These are phyloP conservation scores for Phytopythium montanum DNA, from an alignment of 352 stramenopile genomes.

Conservation along the genomic window DNA sequence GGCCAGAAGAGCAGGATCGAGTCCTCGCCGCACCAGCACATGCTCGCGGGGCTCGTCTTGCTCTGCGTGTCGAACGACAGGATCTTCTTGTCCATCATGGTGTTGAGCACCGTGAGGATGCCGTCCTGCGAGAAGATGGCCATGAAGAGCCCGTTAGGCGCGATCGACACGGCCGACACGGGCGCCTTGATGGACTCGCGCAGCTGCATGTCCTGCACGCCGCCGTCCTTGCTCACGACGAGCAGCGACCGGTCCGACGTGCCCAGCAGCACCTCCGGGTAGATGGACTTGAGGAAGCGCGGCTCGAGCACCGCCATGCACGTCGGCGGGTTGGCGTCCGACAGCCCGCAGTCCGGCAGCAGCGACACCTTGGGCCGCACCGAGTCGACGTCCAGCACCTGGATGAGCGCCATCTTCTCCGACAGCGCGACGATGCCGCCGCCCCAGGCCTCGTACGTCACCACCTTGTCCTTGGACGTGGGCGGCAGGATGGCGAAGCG, in stretches of 20 bases:
- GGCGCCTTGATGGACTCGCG: slow-evolving; percentile 76
- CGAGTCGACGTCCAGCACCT: slow-evolving; percentile 77
- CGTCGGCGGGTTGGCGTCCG: slow-evolving; percentile 68
- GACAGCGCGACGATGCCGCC: slow-evolving; percentile 74
- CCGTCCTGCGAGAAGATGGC: slow-evolving; percentile 93
- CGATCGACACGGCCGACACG: slow-evolving; percentile 92
- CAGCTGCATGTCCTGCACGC: slow-evolving; percentile 81
- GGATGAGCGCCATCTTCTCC: slow-evolving; percentile 78
- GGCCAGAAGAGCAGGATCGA: slow-evolving; percentile 88
- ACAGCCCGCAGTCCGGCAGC: slow-evolving; percentile 68
- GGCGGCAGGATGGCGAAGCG: slow-evolving; percentile 64
- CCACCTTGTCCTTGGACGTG: slow-evolving; percentile 67
- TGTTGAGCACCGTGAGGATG: slow-evolving; percentile 94
- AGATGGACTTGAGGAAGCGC: slow-evolving; percentile 87
- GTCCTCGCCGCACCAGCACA: slow-evolving; percentile 90
- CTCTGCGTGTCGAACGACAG: slow-evolving; percentile 87
- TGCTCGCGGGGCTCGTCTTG: slow-evolving; percentile 63
- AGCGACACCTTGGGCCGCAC: slow-evolving; percentile 74
- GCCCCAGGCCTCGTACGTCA: slow-evolving; percentile 74
- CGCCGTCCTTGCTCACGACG: slow-evolving; percentile 65
- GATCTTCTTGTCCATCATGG: slow-evolving; percentile 95
- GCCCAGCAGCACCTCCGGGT: slow-evolving; percentile 92
- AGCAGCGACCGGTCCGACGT: slow-evolving; percentile 91
- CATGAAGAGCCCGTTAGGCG: slow-evolving; percentile 94
- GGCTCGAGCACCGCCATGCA: slow-evolving; percentile 92